Base-by-base conservation (phyloP, 805 yeast species). In the Blastobotrys robertii region DNA sequence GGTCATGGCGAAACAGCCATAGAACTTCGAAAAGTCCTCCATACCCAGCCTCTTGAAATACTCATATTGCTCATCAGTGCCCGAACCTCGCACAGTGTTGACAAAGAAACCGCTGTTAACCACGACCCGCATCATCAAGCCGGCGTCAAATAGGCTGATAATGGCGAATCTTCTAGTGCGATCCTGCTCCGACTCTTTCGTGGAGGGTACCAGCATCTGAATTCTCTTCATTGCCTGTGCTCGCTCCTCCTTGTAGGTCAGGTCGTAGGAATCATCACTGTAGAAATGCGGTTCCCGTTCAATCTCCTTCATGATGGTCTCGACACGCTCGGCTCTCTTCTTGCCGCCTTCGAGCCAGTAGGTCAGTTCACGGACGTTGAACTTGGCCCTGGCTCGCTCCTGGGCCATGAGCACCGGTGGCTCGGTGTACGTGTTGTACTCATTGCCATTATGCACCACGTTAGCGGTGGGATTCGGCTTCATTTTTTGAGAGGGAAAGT, bases 1-100 rank as follows among this genome's bases (percentile, higher is more conserved):
- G n/a, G 95, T 87, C 96, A 86, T 86, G 37, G 82, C 86, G 65
- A 86, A 86, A 63, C 95, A 86, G 19, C 96, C 96, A 56, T 79
- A 82, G 39, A 69, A 56, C 42, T 63, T 58, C 29, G 48, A 45
- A 31, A 66, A 51, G 38, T 53, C 50, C 3, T 55, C 59, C 4
- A 69, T 68, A 30, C 72, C 72, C 44, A 79, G 84, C 46, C 69
- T 65, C 42, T 86, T 73, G 97, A 97, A 88, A 65, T 80, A 90
- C 34, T 77, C 68, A 54, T 81, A 73, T 68, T 88, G 97, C 45
- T 77, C 84, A 30, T 75, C 72, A 7, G 97, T 81, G 50, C 96
- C 97, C 54, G 84, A 82, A 48, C 96, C 95, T 52, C 81, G 76
- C 44, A 88, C 66, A 44, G 95, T 84, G 45, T 77, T 74, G 42